Evolutionary conservation across 2,329 filamentous ascomycete species (phyloP).

Genomic region (Fusarium sp.): DNA sequence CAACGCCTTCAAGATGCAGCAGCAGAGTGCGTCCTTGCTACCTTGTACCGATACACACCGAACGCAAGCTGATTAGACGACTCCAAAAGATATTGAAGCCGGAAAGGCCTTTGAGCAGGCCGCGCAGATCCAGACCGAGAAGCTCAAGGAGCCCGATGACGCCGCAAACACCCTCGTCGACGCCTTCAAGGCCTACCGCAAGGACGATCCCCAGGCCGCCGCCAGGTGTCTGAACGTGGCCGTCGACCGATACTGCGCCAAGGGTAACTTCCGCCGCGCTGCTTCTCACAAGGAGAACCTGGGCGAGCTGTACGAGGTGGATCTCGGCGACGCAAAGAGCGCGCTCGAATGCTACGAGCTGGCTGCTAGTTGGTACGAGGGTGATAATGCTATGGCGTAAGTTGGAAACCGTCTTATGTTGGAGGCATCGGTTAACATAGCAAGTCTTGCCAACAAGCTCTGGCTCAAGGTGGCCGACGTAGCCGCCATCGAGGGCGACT

Average conservation of each 20-base stretch:
- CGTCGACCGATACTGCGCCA: slow-evolving; percentile 86
- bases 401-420: slow-evolving; percentile 46
- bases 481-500: slow-evolving; percentile 83
- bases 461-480: slow-evolving; percentile 94
- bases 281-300: slow-evolving; percentile 92
- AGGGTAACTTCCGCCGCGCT: slow-evolving; percentile 91
- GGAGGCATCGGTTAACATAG: not conserved
- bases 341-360: slow-evolving; percentile 87
- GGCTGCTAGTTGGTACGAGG: slow-evolving; percentile 90
- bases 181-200: slow-evolving; percentile 95
- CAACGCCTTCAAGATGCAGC: slow-evolving; percentile 91
- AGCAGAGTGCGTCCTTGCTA: slow-evolving; percentile 71
- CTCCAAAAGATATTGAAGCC: slow-evolving; percentile 78
- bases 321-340: slow-evolving; percentile 80
- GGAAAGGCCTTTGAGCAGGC: slow-evolving; percentile 89
- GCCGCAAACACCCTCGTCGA: slow-evolving; percentile 89
- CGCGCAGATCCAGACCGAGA: slow-evolving; percentile 81
- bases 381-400: slow-evolving; percentile 85
- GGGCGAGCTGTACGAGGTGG: slow-evolving; percentile 86
- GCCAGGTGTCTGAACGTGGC: slow-evolving; percentile 82
- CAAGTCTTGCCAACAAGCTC: slow-evolving; percentile 89
- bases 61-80: slow-evolving; percentile 18
- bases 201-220: slow-evolving; percentile 85
- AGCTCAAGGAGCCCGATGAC: slow-evolving; percentile 92
- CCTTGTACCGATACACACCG: not conserved